Base-by-base conservation (phyloP, 2,329 filamentous ascomycete species). In the Fusarium devonianum region DNA sequence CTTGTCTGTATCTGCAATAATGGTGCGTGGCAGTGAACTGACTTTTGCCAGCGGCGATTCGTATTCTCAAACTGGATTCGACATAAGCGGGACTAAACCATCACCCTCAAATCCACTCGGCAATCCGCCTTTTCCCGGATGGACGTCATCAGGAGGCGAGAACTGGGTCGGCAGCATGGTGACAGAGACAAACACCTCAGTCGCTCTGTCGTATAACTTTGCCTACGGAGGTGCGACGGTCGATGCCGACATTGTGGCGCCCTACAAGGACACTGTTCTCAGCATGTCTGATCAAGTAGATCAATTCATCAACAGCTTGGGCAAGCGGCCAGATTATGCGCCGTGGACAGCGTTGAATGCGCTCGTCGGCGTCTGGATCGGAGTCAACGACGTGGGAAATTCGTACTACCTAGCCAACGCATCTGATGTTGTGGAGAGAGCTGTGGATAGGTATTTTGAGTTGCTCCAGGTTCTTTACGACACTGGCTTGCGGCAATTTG, bases 71-170 rank as follows among this genome's bases (percentile, higher is more conserved):
- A 70, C 67, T 1, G 79, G 79, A 7, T 88, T 88, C 68, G 70
- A 84, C 49, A 70, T 78, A 30, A 75, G 70, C 9, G 72, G 75
- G 16, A 68, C 74, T 1, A 76, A 83, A 26, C 83, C 85, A 2
- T 78, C 74, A 7, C 56, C 73, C 2, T 66, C 72, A 1, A 85
- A 86, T 56, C 83, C 84, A 0, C 73, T 88, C 33, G 85, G 85
- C 1, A 88, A 88, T 60, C 85, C 85, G 0, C 54, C 72, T 0
- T 82, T 80, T 53, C 79, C 78, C 0, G 76, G 79, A 16, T 77
- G 68, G 55, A 81, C 79, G 16, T 74, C 77, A 1, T 70, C 75
- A 5, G 77, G 77, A 16, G 80, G 80, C 9, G 65, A 72, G 16
- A 81, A 82, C 58, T 82, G 78, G 79, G 71, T 81, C 23, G 79